Base-by-base conservation (phyloP, 306 rosid species). In the Betula pendula region DNA sequence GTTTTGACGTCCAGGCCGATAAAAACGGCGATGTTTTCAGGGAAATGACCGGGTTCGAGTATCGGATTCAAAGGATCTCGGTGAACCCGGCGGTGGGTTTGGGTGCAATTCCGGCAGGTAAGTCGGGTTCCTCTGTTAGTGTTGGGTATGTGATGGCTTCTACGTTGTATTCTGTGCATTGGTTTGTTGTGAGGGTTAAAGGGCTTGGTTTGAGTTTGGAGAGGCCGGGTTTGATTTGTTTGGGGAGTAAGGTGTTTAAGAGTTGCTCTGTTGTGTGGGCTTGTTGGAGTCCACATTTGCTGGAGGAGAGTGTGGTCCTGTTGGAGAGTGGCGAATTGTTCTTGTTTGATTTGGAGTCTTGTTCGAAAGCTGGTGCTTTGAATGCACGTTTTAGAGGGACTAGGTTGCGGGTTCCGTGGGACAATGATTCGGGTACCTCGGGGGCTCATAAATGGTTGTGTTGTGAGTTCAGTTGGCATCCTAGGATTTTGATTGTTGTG, bases 211-310 rank as follows among this genome's bases (percentile, higher is more conserved):
- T 12, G 1, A 68, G 51, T 75, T 77, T 51, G 49, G 87, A 75
- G 4, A 74, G 80, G 11, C 81, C 85, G 10, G 47, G 79, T 50
- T 75, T 88, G 42, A 19, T 52, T 75, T 51, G 70, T 78, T 9
- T 78, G 44, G 93, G 96, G 20, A 71, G 77, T 73, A 90, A 86
- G 70, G 71, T 52, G 6, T 88, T 92, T n/a, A 85, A 80, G 86
- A 86, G 71, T 31, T 70, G 82, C 40, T 52, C 86, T 43, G 79
- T 92, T 69, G 88, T 80, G 6, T 86, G 87, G 78, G 83, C 88
- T 65, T 90, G 92, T 80, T 90, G 97, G 96, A 90, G 87, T 82
- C 88, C 93, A 8, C 88, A 90, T 79, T 25, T 79, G 2, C 38
- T 15, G 25, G 92, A 90, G 74, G 90, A 90, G 83, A 82, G 89